Evolutionary conservation across 805 yeast species (phyloP).

Genomic region (Candida hispaniensis): DNA sequence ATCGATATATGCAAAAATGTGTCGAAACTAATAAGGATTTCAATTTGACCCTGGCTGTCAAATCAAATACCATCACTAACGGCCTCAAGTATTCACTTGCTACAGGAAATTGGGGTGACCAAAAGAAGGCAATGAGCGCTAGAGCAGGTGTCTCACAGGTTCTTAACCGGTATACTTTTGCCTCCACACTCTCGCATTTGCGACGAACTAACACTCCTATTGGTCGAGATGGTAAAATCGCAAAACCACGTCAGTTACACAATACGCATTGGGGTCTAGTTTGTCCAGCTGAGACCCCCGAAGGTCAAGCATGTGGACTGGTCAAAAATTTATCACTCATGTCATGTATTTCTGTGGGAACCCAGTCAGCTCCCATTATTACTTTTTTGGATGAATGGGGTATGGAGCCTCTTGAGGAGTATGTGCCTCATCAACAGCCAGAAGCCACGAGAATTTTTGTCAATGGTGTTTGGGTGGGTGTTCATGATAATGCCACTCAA

Average conservation of each 20-base stretch:
- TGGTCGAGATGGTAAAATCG: constrained; percentile 98
- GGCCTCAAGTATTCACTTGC: constrained; percentile 97
- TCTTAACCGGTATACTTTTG: constrained; percentile 91
- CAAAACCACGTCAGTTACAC: constrained; percentile 97
- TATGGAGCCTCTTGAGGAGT: constrained; percentile 94
- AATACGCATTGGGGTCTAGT: constrained; percentile 99
- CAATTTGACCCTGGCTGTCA: constrained; percentile 91
- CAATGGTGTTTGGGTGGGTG: constrained; percentile 99
- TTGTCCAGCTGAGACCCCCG: constrained; percentile 99
- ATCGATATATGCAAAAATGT: constrained; percentile 97
- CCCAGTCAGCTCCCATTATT: constrained; percentile 90
- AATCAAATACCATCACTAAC: constrained; percentile 92
- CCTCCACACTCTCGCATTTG: constrained; percentile 96
- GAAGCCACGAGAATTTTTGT: constrained; percentile 91
- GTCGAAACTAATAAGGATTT: constrained; percentile 97
- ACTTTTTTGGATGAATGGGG: constrained; percentile 98
- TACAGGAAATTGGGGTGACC: constrained; percentile 99
- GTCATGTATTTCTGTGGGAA: constrained; percentile 97
- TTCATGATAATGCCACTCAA: constrained; percentile 91
- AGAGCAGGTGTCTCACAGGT: constrained; percentile 99
- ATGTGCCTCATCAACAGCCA: constrained; percentile 83
- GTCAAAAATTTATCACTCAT: constrained; percentile 91
- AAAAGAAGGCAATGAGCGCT: constrained; percentile 96
- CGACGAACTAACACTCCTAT: constrained; percentile 98
- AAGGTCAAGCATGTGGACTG: constrained; percentile 99